Evolutionary conservation across 2,329 filamentous ascomycete species (phyloP), one percentile per base, ranked within the genome.

Genomic region (Grosmannia serpens): DNA sequence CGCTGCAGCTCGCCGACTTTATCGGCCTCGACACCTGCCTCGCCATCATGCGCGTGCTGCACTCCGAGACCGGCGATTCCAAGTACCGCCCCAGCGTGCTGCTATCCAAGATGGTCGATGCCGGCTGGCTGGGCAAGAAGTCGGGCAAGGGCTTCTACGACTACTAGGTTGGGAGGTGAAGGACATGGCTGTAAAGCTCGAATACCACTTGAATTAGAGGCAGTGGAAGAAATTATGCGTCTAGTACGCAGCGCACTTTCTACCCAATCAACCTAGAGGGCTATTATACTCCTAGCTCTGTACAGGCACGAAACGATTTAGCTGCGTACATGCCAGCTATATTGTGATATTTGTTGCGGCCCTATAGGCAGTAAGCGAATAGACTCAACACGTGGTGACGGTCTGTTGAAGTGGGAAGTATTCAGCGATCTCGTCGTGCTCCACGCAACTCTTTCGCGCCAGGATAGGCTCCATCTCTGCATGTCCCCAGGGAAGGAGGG

Each of bases 111-210:
- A 97, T 97, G 91, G 94, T 99, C 2, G 91, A 95, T 77, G 94
- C 94, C 22, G 94, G 94, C 2, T 99, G 94, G 94, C 69, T 96
- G 62, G 94, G 94, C 24, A 97, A 96, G 84, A 99, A 99, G 83
- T 88, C 84, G 66, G 91, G 92, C 27, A 96, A 94, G 75, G 94
- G 94, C 2, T 96, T 96, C 71, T 96, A 96, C 68, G 88, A 94
- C 59, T 95, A 96, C 24, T 44, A 44, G 20, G 35, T 38, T 6
- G 11, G 33, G 13, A 4, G 15, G 35, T 13, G 13, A n/a, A n/a
- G n/a, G n/a, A n/a, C n/a, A n/a, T n/a, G n/a, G n/a, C n/a, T n/a
- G n/a, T n/a, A n/a, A n/a, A n/a, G n/a, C n/a, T n/a, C n/a, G n/a
- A n/a, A n/a, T n/a, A n/a, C n/a, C n/a, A n/a, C n/a, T n/a, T n/a